Conservation (phyloP, 2,329 filamentous ascomycete genomes). For the Colletotrichum eremochloae region DNA sequence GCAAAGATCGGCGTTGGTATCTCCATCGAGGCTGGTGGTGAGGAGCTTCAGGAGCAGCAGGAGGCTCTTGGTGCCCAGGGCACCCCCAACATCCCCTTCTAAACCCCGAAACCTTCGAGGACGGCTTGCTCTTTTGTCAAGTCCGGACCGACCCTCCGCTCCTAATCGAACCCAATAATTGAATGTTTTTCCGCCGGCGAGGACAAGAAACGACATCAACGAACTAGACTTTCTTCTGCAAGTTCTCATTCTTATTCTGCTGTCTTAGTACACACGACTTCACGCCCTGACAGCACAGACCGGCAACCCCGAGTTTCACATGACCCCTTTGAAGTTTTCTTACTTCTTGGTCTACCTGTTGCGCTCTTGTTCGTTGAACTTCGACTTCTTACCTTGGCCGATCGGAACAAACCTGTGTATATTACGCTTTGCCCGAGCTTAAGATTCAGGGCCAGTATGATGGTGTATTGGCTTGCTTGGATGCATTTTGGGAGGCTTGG, state of each 20-base stretch:
- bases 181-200: constrained; percentile 36
- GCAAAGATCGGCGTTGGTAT: constrained; percentile 96
- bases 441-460: constrained; percentile 27
- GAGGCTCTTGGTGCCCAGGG: constrained; percentile 69
- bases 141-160: constrained; percentile 44
- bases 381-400: constrained; percentile 34
- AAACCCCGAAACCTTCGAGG: constrained; percentile 50
- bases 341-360: constrained; percentile 22
- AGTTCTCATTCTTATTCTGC: constrained; percentile 38
- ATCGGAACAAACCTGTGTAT: constrained; percentile 37
- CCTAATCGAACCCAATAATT: constrained; percentile 43
- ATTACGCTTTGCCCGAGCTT: constrained; percentile 41
- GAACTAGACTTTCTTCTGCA: constrained; percentile 34
- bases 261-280: constrained; percentile 43
- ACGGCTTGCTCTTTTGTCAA: constrained; percentile 27
- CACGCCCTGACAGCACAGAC: constrained; percentile 37
- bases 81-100: constrained; percentile 75
- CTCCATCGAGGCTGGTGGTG: constrained; percentile 86
- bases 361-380: constrained; percentile 31
- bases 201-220: constrained; percentile 35
- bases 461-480: constrained; percentile 38
- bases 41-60: constrained; percentile 90
- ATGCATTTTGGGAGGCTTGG: constrained; percentile 39
- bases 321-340: constrained; percentile 9
- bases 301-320: constrained; percentile 13